phyloP scores from a whole-genome alignment of 768 basidiomycete genomes.

The Rhizopogon vulgaris region DNA sequence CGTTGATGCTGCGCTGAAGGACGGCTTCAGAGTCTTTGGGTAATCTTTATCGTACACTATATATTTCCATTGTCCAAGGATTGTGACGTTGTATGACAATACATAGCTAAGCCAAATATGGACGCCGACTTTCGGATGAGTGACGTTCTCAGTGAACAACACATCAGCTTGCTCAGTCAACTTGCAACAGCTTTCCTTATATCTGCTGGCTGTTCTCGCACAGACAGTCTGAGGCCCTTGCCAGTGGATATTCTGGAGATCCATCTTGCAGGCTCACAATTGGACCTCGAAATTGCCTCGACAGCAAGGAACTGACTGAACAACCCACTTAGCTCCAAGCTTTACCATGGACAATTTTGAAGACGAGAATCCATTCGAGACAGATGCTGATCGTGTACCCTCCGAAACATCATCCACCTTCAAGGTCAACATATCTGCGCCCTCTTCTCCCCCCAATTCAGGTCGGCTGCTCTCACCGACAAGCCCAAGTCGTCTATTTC shows the following conservation, averaged over 20 bases:
- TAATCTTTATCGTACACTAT: slow-evolving; percentile 22
- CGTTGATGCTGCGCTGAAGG: slow-evolving; percentile 28
- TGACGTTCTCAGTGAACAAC: slow-evolving; percentile 2
- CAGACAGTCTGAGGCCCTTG: neutral
- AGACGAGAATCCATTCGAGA: slow-evolving; percentile 66
- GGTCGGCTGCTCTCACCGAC: slow-evolving; percentile 43
- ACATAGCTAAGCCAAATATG: slow-evolving; percentile 20
- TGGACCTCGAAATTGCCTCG: neutral
- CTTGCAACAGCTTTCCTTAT: neutral
- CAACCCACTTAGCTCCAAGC: neutral
- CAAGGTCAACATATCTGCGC: slow-evolving; percentile 37
- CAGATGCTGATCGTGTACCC: slow-evolving; percentile 29
- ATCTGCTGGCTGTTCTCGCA: neutral
- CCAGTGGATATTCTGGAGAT: neutral
- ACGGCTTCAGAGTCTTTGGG: slow-evolving; percentile 57
- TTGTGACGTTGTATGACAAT: neutral
- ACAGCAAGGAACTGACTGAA: neutral
- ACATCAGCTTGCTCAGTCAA: neutral
- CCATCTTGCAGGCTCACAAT: neutral
- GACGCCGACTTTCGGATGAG: slow-evolving; percentile 4
- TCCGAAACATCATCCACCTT: slow-evolving; percentile 32
- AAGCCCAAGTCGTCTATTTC: slow-evolving; percentile 40
- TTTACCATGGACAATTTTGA: slow-evolving; percentile 37
- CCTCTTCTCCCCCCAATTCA: slow-evolving; percentile 48
- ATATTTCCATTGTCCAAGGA: neutral